A percentile compares a stretch with the other conserved stretches of the same genome.
Evolutionary conservation across 139 green algal species (phyloP).

Genomic region (Eudorina sp.): DNA sequence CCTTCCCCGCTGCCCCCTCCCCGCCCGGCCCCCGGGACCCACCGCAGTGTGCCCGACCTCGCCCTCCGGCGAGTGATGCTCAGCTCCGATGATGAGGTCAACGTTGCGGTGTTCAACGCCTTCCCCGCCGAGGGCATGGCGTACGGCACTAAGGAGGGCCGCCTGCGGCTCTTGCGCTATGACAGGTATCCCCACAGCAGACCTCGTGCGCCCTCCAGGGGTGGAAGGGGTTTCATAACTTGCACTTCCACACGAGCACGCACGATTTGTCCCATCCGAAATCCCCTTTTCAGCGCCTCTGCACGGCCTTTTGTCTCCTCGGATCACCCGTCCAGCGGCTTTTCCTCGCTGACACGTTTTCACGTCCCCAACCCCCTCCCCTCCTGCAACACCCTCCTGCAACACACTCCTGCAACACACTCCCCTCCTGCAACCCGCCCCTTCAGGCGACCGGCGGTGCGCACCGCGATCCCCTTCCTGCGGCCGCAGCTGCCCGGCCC

Average conservation of each 20-base stretch:
- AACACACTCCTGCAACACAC: not conserved
- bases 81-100: slow-evolving; percentile 91
- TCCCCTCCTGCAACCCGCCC: not conserved
- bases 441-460: slow-evolving; percentile 8
- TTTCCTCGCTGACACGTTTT: too few relatives aligned
- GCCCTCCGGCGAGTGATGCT: slow-evolving; percentile 84
- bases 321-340: too few relatives aligned
- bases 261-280: not conserved
- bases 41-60: slow-evolving; percentile 76
- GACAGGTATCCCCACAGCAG: slow-evolving; percentile 51
- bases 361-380: too few relatives aligned
- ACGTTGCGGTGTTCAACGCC: slow-evolving; percentile 90
- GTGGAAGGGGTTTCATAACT: not conserved
- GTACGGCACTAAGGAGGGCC: slow-evolving; percentile 96
- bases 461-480: slow-evolving; percentile 22
- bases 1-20: not conserved
- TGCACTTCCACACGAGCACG: not conserved
- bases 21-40: not conserved
- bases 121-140: slow-evolving; percentile 84
- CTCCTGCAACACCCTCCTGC: not conserved
- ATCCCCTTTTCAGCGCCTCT: too few relatives aligned
- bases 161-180: slow-evolving; percentile 71
- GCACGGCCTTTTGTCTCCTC: too few relatives aligned
- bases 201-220: too few relatives aligned
- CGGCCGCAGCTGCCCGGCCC: not conserved